phyloP scores from a whole-genome alignment of 768 basidiomycete genomes.

The Tulasnella sp. region DNA sequence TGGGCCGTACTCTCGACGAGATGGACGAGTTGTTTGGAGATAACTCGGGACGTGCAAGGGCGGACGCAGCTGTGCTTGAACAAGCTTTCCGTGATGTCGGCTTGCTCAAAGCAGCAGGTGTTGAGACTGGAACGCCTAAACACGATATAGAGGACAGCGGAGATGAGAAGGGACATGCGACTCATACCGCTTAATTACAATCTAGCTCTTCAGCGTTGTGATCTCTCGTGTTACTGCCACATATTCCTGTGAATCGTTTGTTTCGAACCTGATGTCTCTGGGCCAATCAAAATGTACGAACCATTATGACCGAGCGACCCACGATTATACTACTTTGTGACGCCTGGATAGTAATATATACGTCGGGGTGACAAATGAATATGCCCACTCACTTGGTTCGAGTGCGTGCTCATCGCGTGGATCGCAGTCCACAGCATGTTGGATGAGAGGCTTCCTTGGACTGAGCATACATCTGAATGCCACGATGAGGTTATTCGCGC shows the following conservation, averaged over 20 bases:
- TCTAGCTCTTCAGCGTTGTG: not conserved
- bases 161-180: not conserved
- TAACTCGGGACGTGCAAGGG: not conserved
- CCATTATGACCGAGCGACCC: too few species aligned
- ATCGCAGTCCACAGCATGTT: too few species aligned
- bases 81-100: not conserved
- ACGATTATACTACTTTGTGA: too few species aligned
- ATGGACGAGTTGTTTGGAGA: conserved; percentile 2
- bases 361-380: too few species aligned
- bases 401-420: too few species aligned
- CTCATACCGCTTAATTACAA: not conserved
- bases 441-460: not conserved
- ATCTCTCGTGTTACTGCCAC: not conserved
- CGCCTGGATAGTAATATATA: too few species aligned
- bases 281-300: too few species aligned
- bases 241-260: not conserved
- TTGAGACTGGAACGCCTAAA: not conserved
- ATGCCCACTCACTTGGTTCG: too few species aligned
- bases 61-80: not conserved
- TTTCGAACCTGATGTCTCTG: not conserved
- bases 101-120: not conserved
- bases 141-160: not conserved
- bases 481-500: not conserved
- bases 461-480: not conserved
- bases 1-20: conserved; percentile 75